Conservation (phyloP, 2,329 filamentous ascomycete genomes). For the Arthrobotrys musiformis region DNA sequence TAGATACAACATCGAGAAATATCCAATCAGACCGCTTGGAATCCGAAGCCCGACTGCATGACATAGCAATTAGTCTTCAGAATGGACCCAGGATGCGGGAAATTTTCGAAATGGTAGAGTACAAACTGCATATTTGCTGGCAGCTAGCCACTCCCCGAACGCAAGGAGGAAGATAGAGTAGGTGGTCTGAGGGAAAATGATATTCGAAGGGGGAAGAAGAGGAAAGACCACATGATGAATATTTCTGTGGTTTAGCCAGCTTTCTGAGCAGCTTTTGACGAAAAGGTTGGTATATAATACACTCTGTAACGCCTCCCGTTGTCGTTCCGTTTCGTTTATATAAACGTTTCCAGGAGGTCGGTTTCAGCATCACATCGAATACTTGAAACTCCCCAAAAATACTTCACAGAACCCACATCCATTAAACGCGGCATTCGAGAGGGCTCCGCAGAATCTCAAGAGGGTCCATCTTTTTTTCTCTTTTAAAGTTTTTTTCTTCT, state of each 20-base stretch:
- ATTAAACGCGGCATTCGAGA: neutral
- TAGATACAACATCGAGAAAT: neutral
- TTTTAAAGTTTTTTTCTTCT: slow-evolving; percentile 16
- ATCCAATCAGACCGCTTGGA: slow-evolving; percentile 29
- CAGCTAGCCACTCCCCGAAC: slow-evolving; percentile 13
- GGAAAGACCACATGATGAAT: neutral
- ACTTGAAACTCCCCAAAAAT: slow-evolving; percentile 32
- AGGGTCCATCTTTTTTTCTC: slow-evolving; percentile 16
- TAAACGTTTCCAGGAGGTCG: slow-evolving; percentile 27
- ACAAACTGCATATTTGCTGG: neutral
- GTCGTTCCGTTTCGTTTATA: slow-evolving; percentile 53
- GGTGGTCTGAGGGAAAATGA: slow-evolving; percentile 4
- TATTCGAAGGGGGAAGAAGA: neutral
- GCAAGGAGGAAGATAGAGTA: slow-evolving; percentile 9
- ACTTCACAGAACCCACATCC: neutral
- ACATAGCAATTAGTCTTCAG: slow-evolving; percentile 11
- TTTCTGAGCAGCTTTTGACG: slow-evolving; percentile 12
- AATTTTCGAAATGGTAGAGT: neutral
- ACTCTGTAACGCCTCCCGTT: slow-evolving; percentile 42
- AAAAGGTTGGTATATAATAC: slow-evolving; percentile 44
- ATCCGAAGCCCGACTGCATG: slow-evolving; percentile 17
- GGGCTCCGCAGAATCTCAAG: slow-evolving; percentile 28
- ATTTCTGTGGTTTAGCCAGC: neutral
- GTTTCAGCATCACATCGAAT: slow-evolving; percentile 44
- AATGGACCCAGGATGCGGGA: slow-evolving; percentile 21